Base-by-base conservation (phyloP, 768 basidiomycete genomes). In the Floccularia luteovirens region DNA sequence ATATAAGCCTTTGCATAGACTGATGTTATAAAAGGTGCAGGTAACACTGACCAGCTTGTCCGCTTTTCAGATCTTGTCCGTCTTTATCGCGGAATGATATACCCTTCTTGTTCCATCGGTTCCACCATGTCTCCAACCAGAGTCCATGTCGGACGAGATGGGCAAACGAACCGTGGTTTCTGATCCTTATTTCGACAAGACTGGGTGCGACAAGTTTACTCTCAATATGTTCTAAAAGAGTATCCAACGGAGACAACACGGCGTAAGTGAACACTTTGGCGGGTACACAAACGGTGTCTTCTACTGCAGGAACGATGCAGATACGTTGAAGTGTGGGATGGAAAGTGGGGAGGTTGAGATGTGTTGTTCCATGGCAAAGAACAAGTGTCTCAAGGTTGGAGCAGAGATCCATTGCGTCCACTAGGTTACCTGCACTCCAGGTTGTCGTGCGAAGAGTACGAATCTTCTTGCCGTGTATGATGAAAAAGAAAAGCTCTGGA, bases 371-470 rank as follows among this genome's bases (percentile, higher is more conserved):
- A 50, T 63, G 45, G 31, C 59, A 40, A 44, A 72, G 48, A 23
- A 69, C 56, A 22, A 72, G 66, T 3, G 53, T 66, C 1, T 67
- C 50, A 28, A 73, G 63, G 39, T 65, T 65, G n/a, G 63, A 53
- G 33, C 69, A 63, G 21, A 60, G 51, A 27, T 60, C 46, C 7
- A 73, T 61, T 10, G 61, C 59, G 13, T 50, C 50, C 13, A 72
- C 58, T 5, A 56, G 55, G 3, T 55, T 43, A 20, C 49, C 50
- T 0, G 45, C 45, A 8, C 48, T 55, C 49, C 54, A 54, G 4
- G 60, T 52, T 20, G 49, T 61, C 43, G 66, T 67, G 37, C 67
- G 60, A 31, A 73, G 59, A 21, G 50, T 49, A 16, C 57, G 58
- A 27, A 73, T 58, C 51, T 72, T 72, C 34, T 46, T 45, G 3